Base-by-base conservation (phyloP, 352 stramenopile species). In the Pythium vanterpoolii region DNA sequence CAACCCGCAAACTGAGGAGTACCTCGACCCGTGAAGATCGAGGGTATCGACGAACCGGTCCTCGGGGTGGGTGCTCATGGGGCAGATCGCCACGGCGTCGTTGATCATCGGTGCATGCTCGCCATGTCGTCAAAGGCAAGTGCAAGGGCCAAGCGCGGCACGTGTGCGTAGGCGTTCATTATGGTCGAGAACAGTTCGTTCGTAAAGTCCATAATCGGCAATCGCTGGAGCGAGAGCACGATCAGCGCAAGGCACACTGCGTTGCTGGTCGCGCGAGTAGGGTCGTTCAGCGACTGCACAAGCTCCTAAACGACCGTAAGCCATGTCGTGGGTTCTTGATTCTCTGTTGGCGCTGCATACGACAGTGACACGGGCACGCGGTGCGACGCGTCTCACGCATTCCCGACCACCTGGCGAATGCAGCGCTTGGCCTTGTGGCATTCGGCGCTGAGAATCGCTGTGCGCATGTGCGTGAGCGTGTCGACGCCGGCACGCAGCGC, bases 301-400 rank as follows among this genome's bases (percentile, higher is more conserved):
- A 61, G 54, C 14, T 61, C 30, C 31, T 61, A 43, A 3, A 61
- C 36, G 21, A 61, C 45, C 19, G 43, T 46, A 16, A 54, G 24
- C 54, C 54, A 61, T 23, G 40, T 14, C 42, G 36, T 19, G 26
- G 11, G 43, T 53, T 44, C 5, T 47, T 16, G 14, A 38, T 6
- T 10, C 38, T 34, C 4, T 39, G 13, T 50, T 11, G 44, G 54
- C 5, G 54, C 33, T 2, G 24, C 44, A 19, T 54, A 54, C 54
- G 16, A 10, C 0, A 61, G 54, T 31, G 54, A 46, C 19, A 61
- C 24, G 0, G 43, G 54, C 8, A 61, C 24, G 4, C 54, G 30
- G 44, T 40, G 47, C 19, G 44, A 10, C 23, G 45, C 54, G 21
- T 61, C 54, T 43, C 54, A 61, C 19, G 44, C 30, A 2, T 24